Percentiles rank a stretch among this genome's conserved stretches.
These are phyloP conservation scores for Arachnomyces sp. DNA, from an alignment of 2,329 filamentous ascomycete species.

Conservation along the genomic window DNA sequence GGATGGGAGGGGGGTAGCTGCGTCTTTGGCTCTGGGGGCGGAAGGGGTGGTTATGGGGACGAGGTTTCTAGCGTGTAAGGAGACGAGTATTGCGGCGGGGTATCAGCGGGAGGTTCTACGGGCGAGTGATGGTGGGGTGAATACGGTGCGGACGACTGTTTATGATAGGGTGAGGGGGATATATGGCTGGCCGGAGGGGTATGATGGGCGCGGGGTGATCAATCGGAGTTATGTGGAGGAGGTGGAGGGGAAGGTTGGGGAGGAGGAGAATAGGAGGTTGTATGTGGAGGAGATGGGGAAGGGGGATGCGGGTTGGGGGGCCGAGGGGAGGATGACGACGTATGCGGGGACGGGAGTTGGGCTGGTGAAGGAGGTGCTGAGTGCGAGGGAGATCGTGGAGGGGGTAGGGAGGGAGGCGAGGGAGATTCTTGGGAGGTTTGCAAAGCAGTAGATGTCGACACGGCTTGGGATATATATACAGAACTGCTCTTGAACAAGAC, in stretches of 20 bases:
- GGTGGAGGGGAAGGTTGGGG: constrained; percentile 27
- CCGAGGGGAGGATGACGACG: constrained; percentile 49
- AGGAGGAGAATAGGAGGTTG: constrained; percentile 34
- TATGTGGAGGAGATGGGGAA: constrained; percentile 43
- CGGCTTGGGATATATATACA: too few species aligned
- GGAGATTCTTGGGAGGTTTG: constrained; percentile 11
- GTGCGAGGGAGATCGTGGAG: constrained; percentile 46
- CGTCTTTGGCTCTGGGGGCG: constrained; percentile 46
- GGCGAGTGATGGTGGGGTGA: constrained; percentile 45
- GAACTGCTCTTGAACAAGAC: background rate
- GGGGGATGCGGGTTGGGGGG: constrained; percentile 48
- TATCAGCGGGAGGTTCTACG: constrained; percentile 45
- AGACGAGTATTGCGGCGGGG: constrained; percentile 43
- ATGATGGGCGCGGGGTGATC: constrained; percentile 52
- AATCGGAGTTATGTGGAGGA: constrained; percentile 47
- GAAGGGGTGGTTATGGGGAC: constrained; percentile 56
- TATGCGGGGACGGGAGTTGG: constrained; percentile 59
- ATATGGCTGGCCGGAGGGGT: constrained; percentile 49
- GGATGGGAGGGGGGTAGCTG: constrained; percentile 46
- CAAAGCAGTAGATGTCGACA: too few species aligned
- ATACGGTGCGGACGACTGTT: constrained; percentile 43
- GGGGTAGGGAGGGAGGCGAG: constrained; percentile 37
- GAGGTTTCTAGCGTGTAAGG: constrained; percentile 49
- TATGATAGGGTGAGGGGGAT: constrained; percentile 51
- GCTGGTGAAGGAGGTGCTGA: constrained; percentile 44